Evolutionary conservation across 2,329 filamentous ascomycete species (phyloP), one percentile per base, ranked within the genome.

Genomic region (Didymella pinodella): DNA sequence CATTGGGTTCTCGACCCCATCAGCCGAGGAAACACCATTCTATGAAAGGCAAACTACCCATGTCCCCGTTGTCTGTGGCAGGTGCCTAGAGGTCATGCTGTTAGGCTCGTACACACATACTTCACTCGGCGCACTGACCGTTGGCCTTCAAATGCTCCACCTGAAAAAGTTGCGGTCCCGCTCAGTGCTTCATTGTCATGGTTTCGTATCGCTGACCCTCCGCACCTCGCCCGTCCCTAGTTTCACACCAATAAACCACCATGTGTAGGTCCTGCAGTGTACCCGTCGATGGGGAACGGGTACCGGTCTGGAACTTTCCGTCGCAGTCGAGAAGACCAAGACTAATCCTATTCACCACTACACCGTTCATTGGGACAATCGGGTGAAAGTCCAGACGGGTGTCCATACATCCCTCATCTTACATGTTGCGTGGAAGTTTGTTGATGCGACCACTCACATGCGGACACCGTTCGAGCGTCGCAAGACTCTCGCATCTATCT

Each of bases 181-280:
- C 12, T 40, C 25, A 34, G 25, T 38, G 44, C 48, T 31, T 31
- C 45, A 53, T 26, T 49, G 49, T 45, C 45, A 58, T 45, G 11
- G 48, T 38, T 45, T 49, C 45, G 49, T 48, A n/a, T 58, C 32
- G 2, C 26, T 54, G 8, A 47, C 56, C 56, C 47, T 59, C 49
- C 45, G 46, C 46, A 59, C 46, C 50, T 47, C 34, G 5, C 28
- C n/a, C 16, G 18, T 40, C 41, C 56, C 50, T 11, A 32, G 46
- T 20, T 46, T 38, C 46, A 16, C 29, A n/a, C 34, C 50, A 51
- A 50, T 48, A 10, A 51, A 18, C 12, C 11, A 32, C 50, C 51
- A 40, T 51, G 50, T 43, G 50, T 46, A 47, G 46, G 54, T 59
- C 50, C 40, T 59, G 55, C 46, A 4, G 46, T 54, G 50, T 26